Base-by-base conservation (phyloP, 164 flowering plant species). In the Akebia trifoliata region DNA sequence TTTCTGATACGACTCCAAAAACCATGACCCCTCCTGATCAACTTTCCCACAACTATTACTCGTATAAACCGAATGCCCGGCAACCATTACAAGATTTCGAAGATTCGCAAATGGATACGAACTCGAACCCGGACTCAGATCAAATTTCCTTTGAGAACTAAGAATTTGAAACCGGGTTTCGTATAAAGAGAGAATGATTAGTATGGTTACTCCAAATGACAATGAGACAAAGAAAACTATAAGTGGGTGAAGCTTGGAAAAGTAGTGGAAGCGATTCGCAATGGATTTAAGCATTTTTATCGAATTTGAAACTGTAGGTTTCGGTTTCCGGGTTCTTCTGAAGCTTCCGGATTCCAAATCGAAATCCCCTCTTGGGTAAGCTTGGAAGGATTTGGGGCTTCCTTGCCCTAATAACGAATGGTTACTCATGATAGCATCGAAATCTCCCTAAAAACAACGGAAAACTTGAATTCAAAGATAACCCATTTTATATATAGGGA, bases 31-130 rank as follows among this genome's bases (percentile, higher is more conserved):
- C 78, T 87, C 97, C 66, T 63, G 62, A 59, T 87, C 99, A 62
- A 74, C 83, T 58, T 78, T 82, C 59, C 75, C 96, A 72, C 91
- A 93, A 57, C 80, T 80, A 70, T 78, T 85, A 73, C 99, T 86
- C 0, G 92, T 84, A 69, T 87, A 93, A 8, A 93, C 78, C 2
- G 98, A 93, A 81, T 93, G 97, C 40, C 99, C 97, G 46, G 99
- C 99, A 45, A 93, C 97, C 99, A 93, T 93, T 25, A 93, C 96
- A 38, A 93, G 87, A 72, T 87, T 90, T 62, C 50, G 68, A 34
- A 84, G 79, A 62, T 75, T 69, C 0, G 77, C 43, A 68, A 78
- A 84, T 0, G 97, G 97, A 60, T 81, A 77, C n/a, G 30, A 17
- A 63, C 22, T 30, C 1, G 61, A 35, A 40, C 53, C 63, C 30